Conservation (phyloP, 768 basidiomycete genomes). For the Psilocybe tampanensis region DNA sequence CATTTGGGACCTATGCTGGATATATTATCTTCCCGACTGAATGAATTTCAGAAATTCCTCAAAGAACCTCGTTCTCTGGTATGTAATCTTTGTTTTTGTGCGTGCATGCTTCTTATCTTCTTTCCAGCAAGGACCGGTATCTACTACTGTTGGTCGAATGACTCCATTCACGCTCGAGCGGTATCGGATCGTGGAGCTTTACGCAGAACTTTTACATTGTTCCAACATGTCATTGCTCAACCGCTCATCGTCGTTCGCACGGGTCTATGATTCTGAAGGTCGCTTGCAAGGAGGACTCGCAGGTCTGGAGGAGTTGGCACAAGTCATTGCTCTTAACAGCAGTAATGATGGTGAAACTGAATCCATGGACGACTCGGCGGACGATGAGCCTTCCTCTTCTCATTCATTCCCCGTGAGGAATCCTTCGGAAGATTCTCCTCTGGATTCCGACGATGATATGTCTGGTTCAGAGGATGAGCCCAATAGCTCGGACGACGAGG, state of each 20-base stretch:
- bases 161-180: constrained; percentile 91
- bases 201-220: constrained; percentile 95
- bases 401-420: constrained; percentile 69
- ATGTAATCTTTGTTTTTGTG: background rate
- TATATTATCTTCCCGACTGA: constrained; percentile 68
- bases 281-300: constrained; percentile 85
- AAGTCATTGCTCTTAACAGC: constrained; percentile 70
- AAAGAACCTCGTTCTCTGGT: constrained; percentile 78
- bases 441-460: constrained; percentile 81
- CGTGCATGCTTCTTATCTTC: constrained; percentile 7
- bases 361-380: constrained; percentile 57
- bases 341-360: constrained; percentile 54
- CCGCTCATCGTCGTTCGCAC: constrained; percentile 66
- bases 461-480: constrained; percentile 65
- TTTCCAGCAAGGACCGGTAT: constrained; percentile 64
- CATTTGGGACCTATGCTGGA: constrained; percentile 84
- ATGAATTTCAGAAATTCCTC: constrained; percentile 71
- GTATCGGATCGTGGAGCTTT: constrained; percentile 94
- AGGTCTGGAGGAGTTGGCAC: constrained; percentile 84
- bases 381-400: constrained; percentile 67
- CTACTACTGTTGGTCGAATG: constrained; percentile 74
- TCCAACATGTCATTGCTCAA: constrained; percentile 98
- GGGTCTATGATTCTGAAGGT: constrained; percentile 81
- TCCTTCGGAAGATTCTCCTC: constrained; percentile 48
- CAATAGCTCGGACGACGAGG: constrained; percentile 77